Base-by-base conservation (phyloP, 139 green algal species). In the Zygnema circumcarinatum region DNA sequence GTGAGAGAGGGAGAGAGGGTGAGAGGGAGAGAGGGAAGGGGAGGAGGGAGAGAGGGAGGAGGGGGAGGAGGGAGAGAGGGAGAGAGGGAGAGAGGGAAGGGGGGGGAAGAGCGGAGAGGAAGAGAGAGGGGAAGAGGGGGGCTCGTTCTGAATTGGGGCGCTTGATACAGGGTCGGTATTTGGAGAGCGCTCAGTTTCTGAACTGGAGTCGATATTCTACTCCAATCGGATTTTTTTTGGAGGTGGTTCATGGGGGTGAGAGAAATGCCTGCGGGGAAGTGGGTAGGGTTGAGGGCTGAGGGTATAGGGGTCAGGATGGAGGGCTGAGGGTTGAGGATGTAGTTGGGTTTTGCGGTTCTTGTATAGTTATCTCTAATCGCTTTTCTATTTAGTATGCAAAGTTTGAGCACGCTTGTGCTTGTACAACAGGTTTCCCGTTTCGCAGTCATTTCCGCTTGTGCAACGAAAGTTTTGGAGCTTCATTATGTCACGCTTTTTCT, bases 71-170 rank as follows among this genome's bases (percentile, higher is more conserved):
- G 7, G 74, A 1, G 0, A 1, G 33, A n/a, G 74, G 1, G 74
- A 81, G 2, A n/a, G 74, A 29, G 11, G n/a, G 42, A 20, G 74
- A 3, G 47, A 31, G 31, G 74, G 1, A 31, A 32, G 74, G 11
- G 69, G 69, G 69, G 69, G 36, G 16, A 78, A 69, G 74, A 73
- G 25, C 2, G 31, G n/a, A 74, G 29, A 67, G 74, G 31, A 53
- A 21, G 74, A 0, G 74, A 21, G 74, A 21, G 74, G 31, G 74
- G 7, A 31, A 1, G 74, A 69, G 29, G 47, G 47, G 47, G 47
- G 16, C 16, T 62, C 16, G 7, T 62, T 62, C 47, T 62, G 16
- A 62, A 16, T 62, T 62, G 16, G 7, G 7, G 47, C 16, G 47
- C 16, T 62, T 62, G 47, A 25, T 7, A 25, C 7, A 25, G 47